A percentile compares a stretch with the other conserved stretches of the same genome.
These are phyloP conservation scores for Paramecium caudatum DNA, from an alignment of 73 alveolate genomes.

Conservation along the genomic window DNA sequence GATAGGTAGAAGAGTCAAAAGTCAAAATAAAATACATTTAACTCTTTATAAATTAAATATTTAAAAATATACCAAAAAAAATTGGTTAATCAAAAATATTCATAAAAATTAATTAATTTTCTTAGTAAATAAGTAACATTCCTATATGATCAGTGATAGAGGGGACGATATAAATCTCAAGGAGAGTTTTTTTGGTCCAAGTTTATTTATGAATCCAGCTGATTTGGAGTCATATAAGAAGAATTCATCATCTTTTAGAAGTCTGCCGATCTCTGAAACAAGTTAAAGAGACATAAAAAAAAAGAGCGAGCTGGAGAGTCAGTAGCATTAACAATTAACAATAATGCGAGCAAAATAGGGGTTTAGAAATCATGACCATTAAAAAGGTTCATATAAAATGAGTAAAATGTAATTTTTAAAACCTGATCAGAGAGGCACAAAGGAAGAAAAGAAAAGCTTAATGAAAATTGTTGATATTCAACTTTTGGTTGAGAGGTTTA, in stretches of 20 bases:
- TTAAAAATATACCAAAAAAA: no score
- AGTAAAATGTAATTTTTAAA: not conserved
- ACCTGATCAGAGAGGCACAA: no score
- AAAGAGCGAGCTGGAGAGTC: not conserved
- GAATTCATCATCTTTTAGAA: not conserved
- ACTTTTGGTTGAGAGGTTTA: not conserved
- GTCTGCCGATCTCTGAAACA: not conserved
- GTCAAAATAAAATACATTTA: no score
- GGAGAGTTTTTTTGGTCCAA: slow-evolving; percentile 25
- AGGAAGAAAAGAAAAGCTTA: no score
- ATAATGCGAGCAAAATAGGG: not conserved
- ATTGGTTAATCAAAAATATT: no score
- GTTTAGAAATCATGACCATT: not conserved
- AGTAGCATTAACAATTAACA: not conserved
- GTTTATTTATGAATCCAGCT: not conserved
- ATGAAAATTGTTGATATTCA: no score
- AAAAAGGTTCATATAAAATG: not conserved
- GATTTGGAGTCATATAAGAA: not conserved
- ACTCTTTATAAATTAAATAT: no score
- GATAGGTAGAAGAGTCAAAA: no score
- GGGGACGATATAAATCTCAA: no score
- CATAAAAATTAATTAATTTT: no score
- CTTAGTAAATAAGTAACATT: no score
- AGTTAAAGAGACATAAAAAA: not conserved
- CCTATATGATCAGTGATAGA: no score